These are phyloP conservation scores for Choiromyces venosus DNA, from an alignment of 495 filamentous ascomycete species.

Conservation along the genomic window DNA sequence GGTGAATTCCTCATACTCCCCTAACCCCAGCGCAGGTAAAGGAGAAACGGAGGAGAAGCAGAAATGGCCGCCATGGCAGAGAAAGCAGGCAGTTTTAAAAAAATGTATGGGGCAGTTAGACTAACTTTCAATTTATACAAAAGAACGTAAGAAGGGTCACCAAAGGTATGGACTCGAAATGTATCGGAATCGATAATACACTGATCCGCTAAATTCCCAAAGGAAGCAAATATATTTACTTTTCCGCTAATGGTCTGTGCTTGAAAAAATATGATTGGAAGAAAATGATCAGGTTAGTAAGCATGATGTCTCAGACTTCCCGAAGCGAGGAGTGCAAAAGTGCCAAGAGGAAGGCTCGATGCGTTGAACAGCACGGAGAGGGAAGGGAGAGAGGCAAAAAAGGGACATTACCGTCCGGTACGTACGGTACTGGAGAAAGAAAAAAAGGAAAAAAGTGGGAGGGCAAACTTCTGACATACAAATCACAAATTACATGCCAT, in stretches of 20 bases:
- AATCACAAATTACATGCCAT: neutral
- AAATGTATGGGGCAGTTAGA: neutral
- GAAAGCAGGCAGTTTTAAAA: constrained; percentile 15
- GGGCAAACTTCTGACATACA: neutral
- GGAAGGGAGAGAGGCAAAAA: constrained; percentile 5
- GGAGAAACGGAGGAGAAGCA: constrained; percentile 10
- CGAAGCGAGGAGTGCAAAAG: neutral
- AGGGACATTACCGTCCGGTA: neutral
- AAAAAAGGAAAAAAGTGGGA: neutral
- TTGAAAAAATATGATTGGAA: neutral
- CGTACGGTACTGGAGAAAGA: neutral
- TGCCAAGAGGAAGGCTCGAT: neutral
- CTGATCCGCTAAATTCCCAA: constrained; percentile 17
- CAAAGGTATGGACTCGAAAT: constrained; percentile 22
- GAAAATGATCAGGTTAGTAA: neutral
- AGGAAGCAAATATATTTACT: constrained; percentile 15
- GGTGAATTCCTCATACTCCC: constrained; percentile 22
- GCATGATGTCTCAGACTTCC: constrained; percentile 1
- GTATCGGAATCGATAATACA: constrained; percentile 28
- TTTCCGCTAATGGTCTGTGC: constrained; percentile 24
- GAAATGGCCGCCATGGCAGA: constrained; percentile 10
- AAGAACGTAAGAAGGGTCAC: constrained; percentile 13
- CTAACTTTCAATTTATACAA: neutral
- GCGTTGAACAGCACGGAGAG: constrained; percentile 4
- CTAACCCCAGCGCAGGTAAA: constrained; percentile 33